Evolutionary conservation across 2,329 filamentous ascomycete species (phyloP), one percentile per base, ranked within the genome.

Genomic region (Shiraia bambusicola): DNA sequence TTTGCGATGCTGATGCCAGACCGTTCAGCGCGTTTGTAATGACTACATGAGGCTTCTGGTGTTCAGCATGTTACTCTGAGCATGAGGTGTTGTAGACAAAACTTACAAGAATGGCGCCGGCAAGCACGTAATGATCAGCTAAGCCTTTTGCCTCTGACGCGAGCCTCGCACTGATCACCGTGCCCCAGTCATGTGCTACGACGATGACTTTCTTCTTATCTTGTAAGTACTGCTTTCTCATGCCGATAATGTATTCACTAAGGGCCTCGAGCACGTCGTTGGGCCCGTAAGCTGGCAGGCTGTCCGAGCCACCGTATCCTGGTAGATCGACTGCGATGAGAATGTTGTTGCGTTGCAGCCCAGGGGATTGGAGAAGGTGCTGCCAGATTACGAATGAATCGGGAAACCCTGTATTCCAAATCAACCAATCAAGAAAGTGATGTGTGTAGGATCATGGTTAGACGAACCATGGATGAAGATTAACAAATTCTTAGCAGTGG

Each of bases 291-390:
- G 66, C 56, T 1, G 69, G 58, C 41, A 82, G 59, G 35, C 70
- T 69, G 47, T 81, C 78, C 41, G 74, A 80, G 8, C 80, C 80
- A 26, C 80, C 80, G 47, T 76, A 82, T 2, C 80, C 79, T 13
- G 80, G 80, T 6, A 83, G 58, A 54, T 82, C 80, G 28, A 81
- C 67, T 0, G 77, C 78, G 24, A 82, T 71, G 6, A 81, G 51
- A 14, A 72, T 72, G 31, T 52, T 41, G 14, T 74, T 70, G 6
- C 68, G 51, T 17, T 68, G 45, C 19, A 72, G 60, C 8, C 63
- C 52, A 7, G 66, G 44, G 0, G 72, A 73, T 28, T 61, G 60
- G 14, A 81, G 61, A 16, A 79, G 60, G 36, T 74, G 65, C 32
- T 71, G 70, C 77, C 78, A 83, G 37, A 82, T 63, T 9, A 74